Conservation (phyloP, 2,329 filamentous ascomycete species). For the Purpureocillium takamizusanense region DNA sequence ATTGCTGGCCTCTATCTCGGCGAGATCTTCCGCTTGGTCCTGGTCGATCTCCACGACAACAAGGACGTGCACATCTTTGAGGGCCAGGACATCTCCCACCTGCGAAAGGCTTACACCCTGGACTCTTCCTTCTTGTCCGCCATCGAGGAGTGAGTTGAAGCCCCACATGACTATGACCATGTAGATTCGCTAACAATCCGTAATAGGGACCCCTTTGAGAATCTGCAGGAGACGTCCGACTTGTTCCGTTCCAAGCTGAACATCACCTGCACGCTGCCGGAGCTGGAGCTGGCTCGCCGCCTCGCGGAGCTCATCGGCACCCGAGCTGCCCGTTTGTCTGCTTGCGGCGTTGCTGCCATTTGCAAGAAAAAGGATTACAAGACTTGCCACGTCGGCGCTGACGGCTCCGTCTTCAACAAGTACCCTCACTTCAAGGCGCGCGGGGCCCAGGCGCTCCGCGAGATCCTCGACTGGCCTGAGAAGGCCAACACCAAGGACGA, state of each 20-base stretch:
- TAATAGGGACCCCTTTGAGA: constrained; percentile 80
- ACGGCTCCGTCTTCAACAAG: constrained; percentile 98
- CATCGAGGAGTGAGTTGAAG: constrained; percentile 66
- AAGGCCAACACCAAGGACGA: constrained; percentile 62
- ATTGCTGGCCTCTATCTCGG: constrained; percentile 90
- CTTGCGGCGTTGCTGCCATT: constrained; percentile 92
- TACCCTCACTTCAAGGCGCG: constrained; percentile 97
- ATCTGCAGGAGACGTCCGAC: constrained; percentile 80
- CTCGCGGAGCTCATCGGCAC: constrained; percentile 92
- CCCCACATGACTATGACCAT: not conserved
- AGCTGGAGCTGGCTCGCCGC: constrained; percentile 82
- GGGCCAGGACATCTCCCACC: constrained; percentile 67
- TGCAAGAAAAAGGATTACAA: constrained; percentile 91
- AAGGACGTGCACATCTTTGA: constrained; percentile 69
- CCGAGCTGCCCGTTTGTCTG: constrained; percentile 82
- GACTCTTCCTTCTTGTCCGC: constrained; percentile 89
- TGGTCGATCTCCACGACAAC: constrained; percentile 79
- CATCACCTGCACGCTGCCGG: constrained; percentile 61
- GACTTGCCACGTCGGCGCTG: constrained; percentile 87
- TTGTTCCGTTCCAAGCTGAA: constrained; percentile 69
- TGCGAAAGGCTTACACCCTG: constrained; percentile 80
- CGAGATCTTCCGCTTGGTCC: constrained; percentile 83
- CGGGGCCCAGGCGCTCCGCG: constrained; percentile 78
- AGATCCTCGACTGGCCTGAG: constrained; percentile 88
- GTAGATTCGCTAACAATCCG: not conserved